Conservation (phyloP, 441 rosid genomes). For the Capsella rubella region DNA sequence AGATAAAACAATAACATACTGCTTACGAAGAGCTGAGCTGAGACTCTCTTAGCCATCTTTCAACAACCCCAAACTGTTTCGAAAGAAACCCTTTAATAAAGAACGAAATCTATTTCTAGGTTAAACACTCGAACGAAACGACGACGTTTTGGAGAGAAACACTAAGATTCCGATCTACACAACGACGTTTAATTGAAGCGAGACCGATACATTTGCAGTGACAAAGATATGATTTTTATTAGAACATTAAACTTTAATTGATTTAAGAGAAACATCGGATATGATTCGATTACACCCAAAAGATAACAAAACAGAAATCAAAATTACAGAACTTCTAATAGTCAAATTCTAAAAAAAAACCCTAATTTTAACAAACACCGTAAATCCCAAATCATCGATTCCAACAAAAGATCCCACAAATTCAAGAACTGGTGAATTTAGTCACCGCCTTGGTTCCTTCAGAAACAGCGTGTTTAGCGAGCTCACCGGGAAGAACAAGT, state of each 20-base stretch:
- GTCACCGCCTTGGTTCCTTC: conserved; percentile 64
- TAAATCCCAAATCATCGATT: background rate
- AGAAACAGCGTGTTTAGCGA: conserved; percentile 61
- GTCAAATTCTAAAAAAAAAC: background rate
- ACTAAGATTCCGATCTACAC: no score
- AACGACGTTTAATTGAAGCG: no score
- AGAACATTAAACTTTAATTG: no score
- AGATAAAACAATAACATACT: conserved; percentile 37
- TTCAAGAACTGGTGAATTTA: conserved; percentile 56
- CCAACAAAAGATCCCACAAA: background rate
- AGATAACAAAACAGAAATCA: background rate
- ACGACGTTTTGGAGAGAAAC: no score
- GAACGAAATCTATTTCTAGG: background rate
- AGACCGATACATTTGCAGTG: background rate
- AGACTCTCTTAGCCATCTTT: conserved; percentile 51
- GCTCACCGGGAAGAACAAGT: conserved; percentile 56
- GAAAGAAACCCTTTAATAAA: no score
- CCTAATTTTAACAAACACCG: conserved; percentile 33
- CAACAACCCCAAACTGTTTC: no score
- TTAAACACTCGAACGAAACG: background rate
- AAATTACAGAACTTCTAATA: background rate
- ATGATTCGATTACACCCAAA: conserved; percentile 15
- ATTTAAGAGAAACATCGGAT: background rate
- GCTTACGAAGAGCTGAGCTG: conserved; percentile 56
- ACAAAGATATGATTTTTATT: background rate